Base-by-base conservation (phyloP, 495 filamentous ascomycete species). In the Penicillium cosmopolitanum region DNA sequence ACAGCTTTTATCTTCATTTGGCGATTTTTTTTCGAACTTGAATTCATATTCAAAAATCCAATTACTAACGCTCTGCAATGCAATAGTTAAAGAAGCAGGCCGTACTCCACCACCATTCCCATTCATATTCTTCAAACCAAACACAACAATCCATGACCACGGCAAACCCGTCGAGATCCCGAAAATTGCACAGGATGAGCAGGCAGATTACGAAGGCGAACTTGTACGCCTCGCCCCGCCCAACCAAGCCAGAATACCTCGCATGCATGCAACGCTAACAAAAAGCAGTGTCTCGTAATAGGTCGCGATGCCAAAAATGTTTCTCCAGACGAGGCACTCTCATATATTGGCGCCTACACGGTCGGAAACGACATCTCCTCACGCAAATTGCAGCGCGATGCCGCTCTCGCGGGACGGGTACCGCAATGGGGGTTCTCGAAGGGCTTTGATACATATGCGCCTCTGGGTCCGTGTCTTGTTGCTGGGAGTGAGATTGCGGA, bases 401-500 rank as follows among this genome's bases (percentile, higher is more conserved):
- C 80, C 0, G 77, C 77, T 0, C 62, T 90, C 35, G 79, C 83
- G 51, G 82, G 82, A 9, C 87, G 86, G 4, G 85, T 89, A 1
- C 83, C 87, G 1, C 89, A 92, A 68, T 92, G 89, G 89, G 78
- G 78, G 0, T 69, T 90, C 1, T 88, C 88, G 1, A 93, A 93
- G 71, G 87, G 89, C 0, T 92, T 89, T 63, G 90, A 93, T 71
- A 85, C 85, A 21, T 92, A 85, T 84, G 89, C 87, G 23, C 89
- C 89, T 1, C 84, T 81, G 50, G 89, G 89, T 2, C 90, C 89
- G 33, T 66, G 61, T 34, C 61, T 78, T 3, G 73, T 80, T 13
- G 57, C 71, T 13, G 52, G 57, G 3, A 51, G 43, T 16, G 60
- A 68, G 21, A 59, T 68, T 40, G 60, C 65, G 36, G 83, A 90